These are phyloP conservation scores for Rhodosporidiobolus sp. DNA, from an alignment of 768 basidiomycete species.

Conservation along the genomic window DNA sequence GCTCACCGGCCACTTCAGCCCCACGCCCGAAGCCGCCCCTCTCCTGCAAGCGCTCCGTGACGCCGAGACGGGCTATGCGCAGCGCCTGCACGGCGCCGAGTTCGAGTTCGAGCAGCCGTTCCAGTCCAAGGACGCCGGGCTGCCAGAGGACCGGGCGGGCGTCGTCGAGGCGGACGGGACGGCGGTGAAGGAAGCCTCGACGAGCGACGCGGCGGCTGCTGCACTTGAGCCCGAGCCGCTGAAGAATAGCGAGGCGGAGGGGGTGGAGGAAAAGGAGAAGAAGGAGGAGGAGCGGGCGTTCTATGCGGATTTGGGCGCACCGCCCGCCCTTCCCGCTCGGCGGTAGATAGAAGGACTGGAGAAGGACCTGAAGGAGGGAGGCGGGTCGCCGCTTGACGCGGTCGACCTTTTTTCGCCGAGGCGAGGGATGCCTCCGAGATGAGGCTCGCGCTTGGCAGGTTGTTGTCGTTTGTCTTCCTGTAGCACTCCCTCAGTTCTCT, in stretches of 20 bases:
- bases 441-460: too few species aligned
- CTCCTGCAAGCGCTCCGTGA: slow-evolving; percentile 37
- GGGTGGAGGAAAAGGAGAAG: background rate
- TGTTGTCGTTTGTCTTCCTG: too few species aligned
- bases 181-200: background rate
- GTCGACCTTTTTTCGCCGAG: too few species aligned
- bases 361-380: background rate
- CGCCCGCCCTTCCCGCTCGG: background rate
- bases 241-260: background rate
- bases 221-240: background rate
- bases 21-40: slow-evolving; percentile 22
- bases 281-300: background rate
- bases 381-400: too few species aligned
- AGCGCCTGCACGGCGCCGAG: slow-evolving; percentile 25
- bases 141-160: background rate
- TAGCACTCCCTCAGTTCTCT: too few species aligned
- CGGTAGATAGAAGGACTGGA: background rate
- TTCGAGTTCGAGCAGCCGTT: slow-evolving; percentile 18
- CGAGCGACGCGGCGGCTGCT: background rate
- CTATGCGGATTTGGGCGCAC: background rate
- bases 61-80: slow-evolving; percentile 42
- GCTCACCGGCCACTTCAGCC: slow-evolving; percentile 40
- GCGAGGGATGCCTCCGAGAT: too few species aligned
- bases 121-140: slow-evolving; percentile 1
- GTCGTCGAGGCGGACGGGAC: too few species aligned